These are phyloP conservation scores for Candida bentonensis DNA, from an alignment of 805 yeast genomes.

Conservation along the genomic window DNA sequence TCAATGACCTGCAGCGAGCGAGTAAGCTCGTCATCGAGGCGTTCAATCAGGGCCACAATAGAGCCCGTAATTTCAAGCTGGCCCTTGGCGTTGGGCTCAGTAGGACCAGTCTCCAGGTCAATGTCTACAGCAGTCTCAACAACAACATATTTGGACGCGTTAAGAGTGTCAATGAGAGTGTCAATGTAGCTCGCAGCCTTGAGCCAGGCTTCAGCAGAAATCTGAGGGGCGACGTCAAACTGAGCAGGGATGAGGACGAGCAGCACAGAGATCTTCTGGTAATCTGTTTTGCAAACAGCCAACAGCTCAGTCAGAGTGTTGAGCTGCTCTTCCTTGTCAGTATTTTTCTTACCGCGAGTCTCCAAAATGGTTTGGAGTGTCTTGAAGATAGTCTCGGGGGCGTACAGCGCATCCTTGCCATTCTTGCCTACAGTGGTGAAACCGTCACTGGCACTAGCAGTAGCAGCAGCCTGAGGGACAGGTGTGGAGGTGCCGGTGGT, in stretches of 20 bases:
- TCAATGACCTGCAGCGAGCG: slow-evolving; percentile 78
- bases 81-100: slow-evolving; percentile 44
- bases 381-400: slow-evolving; percentile 46
- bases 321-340: slow-evolving; percentile 71
- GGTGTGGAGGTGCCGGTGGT: slow-evolving; percentile 20
- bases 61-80: slow-evolving; percentile 70
- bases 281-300: slow-evolving; percentile 37
- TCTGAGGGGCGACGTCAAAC: slow-evolving; percentile 50
- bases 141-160: slow-evolving; percentile 46
- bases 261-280: slow-evolving; percentile 65
- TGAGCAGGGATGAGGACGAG: slow-evolving; percentile 76
- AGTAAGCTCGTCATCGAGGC: slow-evolving; percentile 88
- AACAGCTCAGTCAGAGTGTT: slow-evolving; percentile 49
- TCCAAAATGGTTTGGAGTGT: slow-evolving; percentile 66
- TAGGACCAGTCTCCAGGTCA: slow-evolving; percentile 50
- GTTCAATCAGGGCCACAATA: slow-evolving; percentile 72
- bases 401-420: slow-evolving; percentile 21
- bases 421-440: slow-evolving; percentile 26
- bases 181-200: slow-evolving; percentile 17
- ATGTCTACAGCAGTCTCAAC: slow-evolving; percentile 76
- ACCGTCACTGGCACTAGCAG: slow-evolving; percentile 24
- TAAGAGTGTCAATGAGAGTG: slow-evolving; percentile 44
- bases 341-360: slow-evolving; percentile 89
- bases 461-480: slow-evolving; percentile 21
- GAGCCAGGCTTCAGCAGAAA: slow-evolving; percentile 37